Percentiles rank a stretch among this genome's conserved stretches.
These are phyloP conservation scores for Colletotrichum eremochloae DNA, from an alignment of 2,329 filamentous ascomycete genomes.

Conservation along the genomic window DNA sequence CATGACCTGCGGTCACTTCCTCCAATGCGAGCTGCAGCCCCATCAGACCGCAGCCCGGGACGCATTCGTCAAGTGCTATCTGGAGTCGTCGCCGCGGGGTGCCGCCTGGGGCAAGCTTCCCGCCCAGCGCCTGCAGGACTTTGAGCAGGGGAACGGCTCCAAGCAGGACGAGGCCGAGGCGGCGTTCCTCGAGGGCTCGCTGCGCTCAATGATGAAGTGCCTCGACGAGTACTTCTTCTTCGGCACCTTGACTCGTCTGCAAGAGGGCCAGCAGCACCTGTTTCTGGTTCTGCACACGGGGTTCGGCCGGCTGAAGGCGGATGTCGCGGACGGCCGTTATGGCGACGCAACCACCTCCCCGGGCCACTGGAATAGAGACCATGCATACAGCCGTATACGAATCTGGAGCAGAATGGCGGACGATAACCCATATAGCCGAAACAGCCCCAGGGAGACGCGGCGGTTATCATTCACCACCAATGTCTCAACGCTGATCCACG, in stretches of 20 bases:
- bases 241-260: conserved; percentile 17
- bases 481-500: conserved; percentile 34
- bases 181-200: not conserved
- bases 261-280: not conserved
- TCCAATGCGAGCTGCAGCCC: not conserved
- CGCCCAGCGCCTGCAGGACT: not conserved
- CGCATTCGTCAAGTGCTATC: not conserved
- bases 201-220: not conserved
- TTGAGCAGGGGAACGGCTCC: not conserved
- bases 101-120: not conserved
- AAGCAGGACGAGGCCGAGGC: not conserved
- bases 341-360: not conserved
- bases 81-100: not conserved
- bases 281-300: not conserved
- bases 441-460: too few relatives aligned
- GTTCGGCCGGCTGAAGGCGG: not conserved
- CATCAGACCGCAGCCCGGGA: not conserved
- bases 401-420: not conserved
- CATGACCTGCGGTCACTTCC: conserved; percentile 1
- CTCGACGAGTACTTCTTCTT: conserved; percentile 36
- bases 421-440: too few relatives aligned
- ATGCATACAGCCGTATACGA: not conserved
- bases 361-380: not conserved
- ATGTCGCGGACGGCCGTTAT: too few relatives aligned
- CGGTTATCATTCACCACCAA: not conserved